phyloP scores from a whole-genome alignment of 345 rosid species.

The Lumnitzera littorea region DNA sequence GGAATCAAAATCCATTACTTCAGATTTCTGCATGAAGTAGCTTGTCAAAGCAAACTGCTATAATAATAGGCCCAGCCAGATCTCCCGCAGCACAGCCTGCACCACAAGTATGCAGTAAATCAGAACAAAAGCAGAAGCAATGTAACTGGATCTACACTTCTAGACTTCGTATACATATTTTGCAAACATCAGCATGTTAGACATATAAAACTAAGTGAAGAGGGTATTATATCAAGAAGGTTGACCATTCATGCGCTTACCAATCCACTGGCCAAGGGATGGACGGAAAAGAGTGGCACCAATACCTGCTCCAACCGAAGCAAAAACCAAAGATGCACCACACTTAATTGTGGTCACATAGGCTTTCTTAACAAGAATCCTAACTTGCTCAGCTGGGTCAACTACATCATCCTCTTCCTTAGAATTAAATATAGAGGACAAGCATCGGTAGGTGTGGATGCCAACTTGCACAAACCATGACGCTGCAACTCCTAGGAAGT shows the following conservation, averaged over 20 bases:
- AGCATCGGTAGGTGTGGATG: slow-evolving; percentile 60
- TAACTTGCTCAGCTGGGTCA: slow-evolving; percentile 36
- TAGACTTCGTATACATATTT: no score
- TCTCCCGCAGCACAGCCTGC: slow-evolving; percentile 86
- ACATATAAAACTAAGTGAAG: no score
- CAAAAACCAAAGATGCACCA: slow-evolving; percentile 73
- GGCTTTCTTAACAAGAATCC: slow-evolving; percentile 70
- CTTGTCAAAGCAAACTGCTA: slow-evolving; percentile 62
- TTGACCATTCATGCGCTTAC: slow-evolving; percentile 29
- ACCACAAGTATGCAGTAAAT: slow-evolving; percentile 4
- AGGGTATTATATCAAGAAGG: no score
- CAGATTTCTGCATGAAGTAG: slow-evolving; percentile 14
- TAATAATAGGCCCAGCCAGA: slow-evolving; percentile 67
- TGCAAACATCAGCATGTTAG: no score
- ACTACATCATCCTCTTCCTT: slow-evolving; percentile 30
- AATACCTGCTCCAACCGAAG: slow-evolving; percentile 88
- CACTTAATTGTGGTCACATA: slow-evolving; percentile 57
- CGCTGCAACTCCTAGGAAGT: slow-evolving; percentile 69
- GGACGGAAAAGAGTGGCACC: slow-evolving; percentile 73
- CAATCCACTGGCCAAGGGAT: slow-evolving; percentile 87
- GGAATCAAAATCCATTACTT: slow-evolving; percentile 2
- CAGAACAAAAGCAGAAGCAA: no score
- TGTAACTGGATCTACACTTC: no score
- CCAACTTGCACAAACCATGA: slow-evolving; percentile 91
- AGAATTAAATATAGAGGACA: slow-evolving; percentile 24